Conservation (phyloP, 345 rosid genomes). For the Rubroshorea leprosula region DNA sequence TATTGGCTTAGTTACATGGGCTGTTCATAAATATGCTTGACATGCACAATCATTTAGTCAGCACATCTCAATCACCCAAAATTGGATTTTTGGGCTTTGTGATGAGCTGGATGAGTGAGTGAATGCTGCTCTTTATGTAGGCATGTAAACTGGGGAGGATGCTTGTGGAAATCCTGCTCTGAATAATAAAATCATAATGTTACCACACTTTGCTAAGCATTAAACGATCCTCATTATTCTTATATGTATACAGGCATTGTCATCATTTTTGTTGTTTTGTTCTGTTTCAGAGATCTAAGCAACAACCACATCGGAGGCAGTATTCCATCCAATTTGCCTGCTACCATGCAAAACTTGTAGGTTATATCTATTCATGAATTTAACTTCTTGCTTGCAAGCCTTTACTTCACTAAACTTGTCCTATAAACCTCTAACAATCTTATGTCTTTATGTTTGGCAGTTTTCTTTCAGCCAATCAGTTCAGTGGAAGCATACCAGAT, state of each 20-base stretch:
- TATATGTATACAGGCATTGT: neutral
- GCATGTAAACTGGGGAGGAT: neutral
- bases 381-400: conserved; percentile 1
- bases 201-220: neutral
- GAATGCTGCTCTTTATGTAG: neutral
- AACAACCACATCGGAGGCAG: conserved; percentile 86
- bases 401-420: neutral
- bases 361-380: conserved; percentile 16
- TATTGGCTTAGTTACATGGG: no score
- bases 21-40: no score
- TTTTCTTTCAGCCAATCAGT: conserved; percentile 85
- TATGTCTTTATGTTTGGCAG: conserved; percentile 52
- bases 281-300: conserved; percentile 70
- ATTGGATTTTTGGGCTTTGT: neutral
- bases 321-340: conserved; percentile 79
- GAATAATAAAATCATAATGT: neutral
- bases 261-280: conserved; percentile 8
- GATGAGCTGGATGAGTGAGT: neutral
- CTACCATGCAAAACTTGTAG: conserved; percentile 61
- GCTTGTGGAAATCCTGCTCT: neutral
- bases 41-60: no score
- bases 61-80: no score
- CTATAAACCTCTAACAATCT: neutral
- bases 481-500: conserved; percentile 90
- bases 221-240: neutral